Evolutionary conservation across 345 rosid genomes (phyloP).

Genomic region (Odontarrhena argentea): DNA sequence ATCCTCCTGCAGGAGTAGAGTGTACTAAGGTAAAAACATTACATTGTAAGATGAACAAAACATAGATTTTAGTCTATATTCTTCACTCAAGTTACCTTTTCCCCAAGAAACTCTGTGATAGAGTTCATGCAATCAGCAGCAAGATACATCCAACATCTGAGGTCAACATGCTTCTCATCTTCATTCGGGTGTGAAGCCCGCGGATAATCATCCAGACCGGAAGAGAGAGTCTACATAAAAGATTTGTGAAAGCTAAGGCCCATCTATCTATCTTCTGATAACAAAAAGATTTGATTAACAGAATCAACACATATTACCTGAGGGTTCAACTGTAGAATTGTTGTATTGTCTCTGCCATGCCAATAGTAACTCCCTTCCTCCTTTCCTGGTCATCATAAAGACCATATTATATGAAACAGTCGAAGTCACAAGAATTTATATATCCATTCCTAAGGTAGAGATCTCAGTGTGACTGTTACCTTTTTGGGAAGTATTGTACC

Average conservation of each 20-base stretch:
- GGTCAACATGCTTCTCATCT: conserved; percentile 90
- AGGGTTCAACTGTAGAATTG: conserved; percentile 74
- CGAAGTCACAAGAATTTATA: conserved; percentile 8
- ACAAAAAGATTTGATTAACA: too few relatives aligned
- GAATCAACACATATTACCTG: conserved; percentile 51
- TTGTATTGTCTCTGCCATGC: conserved; percentile 83
- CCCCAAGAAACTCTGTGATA: conserved; percentile 52
- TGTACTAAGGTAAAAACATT: conserved; percentile 5
- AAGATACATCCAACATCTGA: conserved; percentile 96
- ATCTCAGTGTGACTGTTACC: conserved; percentile 46
- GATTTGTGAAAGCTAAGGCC: neutral
- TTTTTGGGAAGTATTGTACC: conserved; percentile 85
- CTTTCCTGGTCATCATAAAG: conserved; percentile 56
- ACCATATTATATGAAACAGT: neutral
- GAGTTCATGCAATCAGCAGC: conserved; percentile 87
- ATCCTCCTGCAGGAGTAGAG: conserved; percentile 58
- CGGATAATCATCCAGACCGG: conserved; percentile 94
- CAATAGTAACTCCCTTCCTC: conserved; percentile 72
- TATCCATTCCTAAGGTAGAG: too few relatives aligned
- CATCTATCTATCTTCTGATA: neutral
- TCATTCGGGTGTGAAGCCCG: conserved; percentile 93
- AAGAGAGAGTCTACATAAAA: conserved; percentile 42
- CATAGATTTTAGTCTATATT: neutral
- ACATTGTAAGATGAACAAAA: conserved; percentile 3
- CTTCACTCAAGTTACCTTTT: conserved; percentile 24